Percentiles rank a stretch among this genome's conserved stretches.
phyloP scores from a whole-genome alignment of 805 yeast genomes.

The Wickerhamiella slavikovae region DNA sequence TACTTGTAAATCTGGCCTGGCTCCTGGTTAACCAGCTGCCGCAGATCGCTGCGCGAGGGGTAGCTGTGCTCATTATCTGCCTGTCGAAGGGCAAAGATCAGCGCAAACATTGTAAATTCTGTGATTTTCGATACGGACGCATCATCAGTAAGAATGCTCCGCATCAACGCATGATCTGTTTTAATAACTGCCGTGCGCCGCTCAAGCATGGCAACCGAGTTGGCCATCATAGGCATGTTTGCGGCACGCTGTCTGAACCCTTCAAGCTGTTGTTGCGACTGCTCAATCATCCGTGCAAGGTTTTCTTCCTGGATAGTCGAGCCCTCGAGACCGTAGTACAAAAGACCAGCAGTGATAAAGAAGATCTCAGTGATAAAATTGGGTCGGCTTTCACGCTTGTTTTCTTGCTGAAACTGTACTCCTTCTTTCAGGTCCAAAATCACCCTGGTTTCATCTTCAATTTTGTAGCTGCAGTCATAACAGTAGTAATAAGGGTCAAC shows the following conservation, averaged over 20 bases:
- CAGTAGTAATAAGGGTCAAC: slow-evolving; percentile 55
- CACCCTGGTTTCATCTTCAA: slow-evolving; percentile 64
- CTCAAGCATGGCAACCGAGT: background rate
- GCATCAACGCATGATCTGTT: slow-evolving; percentile 35
- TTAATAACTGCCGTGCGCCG: slow-evolving; percentile 24
- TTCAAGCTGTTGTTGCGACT: slow-evolving; percentile 3
- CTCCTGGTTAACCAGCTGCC: slow-evolving; percentile 23
- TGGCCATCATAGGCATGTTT: slow-evolving; percentile 11
- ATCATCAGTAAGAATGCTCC: slow-evolving; percentile 38
- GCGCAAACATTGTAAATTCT: slow-evolving; percentile 59
- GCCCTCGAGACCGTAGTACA: slow-evolving; percentile 85
- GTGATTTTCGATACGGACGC: slow-evolving; percentile 43
- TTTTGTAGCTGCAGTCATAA: slow-evolving; percentile 32
- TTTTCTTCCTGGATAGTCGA: slow-evolving; percentile 35
- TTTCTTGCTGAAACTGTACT: slow-evolving; percentile 29
- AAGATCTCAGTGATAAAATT: slow-evolving; percentile 90
- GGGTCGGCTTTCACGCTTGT: slow-evolving; percentile 14
- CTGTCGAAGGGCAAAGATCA: slow-evolving; percentile 46
- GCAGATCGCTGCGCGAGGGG: slow-evolving; percentile 35
- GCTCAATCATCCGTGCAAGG: slow-evolving; percentile 26
- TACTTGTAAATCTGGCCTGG: slow-evolving; percentile 49
- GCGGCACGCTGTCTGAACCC: slow-evolving; percentile 1
- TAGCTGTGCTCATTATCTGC: slow-evolving; percentile 52
- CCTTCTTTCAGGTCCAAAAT: slow-evolving; percentile 59
- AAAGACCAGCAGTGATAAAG: slow-evolving; percentile 52